A percentile compares a stretch with the other conserved stretches of the same genome.
Evolutionary conservation across 1,284 basidiomycete genomes (phyloP).

Genomic region (Ceratobasidium papillatum): DNA sequence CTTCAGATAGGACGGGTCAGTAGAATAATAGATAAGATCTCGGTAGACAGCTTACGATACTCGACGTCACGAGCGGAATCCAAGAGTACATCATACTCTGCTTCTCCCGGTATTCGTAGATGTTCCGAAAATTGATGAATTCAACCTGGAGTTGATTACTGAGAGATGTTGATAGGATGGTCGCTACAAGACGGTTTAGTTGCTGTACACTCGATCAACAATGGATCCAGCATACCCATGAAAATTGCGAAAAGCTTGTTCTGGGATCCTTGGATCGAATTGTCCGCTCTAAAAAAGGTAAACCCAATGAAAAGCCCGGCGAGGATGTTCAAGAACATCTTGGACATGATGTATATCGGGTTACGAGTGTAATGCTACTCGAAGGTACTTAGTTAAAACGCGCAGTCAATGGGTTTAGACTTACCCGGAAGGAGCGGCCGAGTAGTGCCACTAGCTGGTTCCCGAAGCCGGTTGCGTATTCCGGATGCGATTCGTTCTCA

Average conservation of each 20-base stretch:
- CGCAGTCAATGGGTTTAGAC: background rate
- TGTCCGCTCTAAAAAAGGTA: slow-evolving; percentile 73
- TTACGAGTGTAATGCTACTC: slow-evolving; percentile 63
- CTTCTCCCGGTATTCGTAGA: slow-evolving; percentile 79
- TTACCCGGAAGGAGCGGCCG: slow-evolving; percentile 59
- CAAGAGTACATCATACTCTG: slow-evolving; percentile 85
- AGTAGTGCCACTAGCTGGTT: slow-evolving; percentile 64
- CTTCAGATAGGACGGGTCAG: background rate
- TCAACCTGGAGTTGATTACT: slow-evolving; percentile 63
- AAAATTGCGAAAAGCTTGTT: slow-evolving; percentile 78
- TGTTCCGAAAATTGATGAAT: slow-evolving; percentile 56
- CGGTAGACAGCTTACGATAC: background rate
- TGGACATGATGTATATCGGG: slow-evolving; percentile 79
- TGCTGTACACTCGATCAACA: background rate
- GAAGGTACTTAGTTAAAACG: background rate
- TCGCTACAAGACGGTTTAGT: slow-evolving; percentile 59
- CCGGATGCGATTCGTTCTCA: slow-evolving; percentile 51
- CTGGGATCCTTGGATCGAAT: slow-evolving; percentile 76
- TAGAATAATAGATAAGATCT: background rate
- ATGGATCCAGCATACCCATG: slow-evolving; percentile 53
- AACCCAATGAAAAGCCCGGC: slow-evolving; percentile 70
- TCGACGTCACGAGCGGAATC: slow-evolving; percentile 64
- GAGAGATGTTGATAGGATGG: slow-evolving; percentile 59
- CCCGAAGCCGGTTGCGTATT: slow-evolving; percentile 63
- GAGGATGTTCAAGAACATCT: slow-evolving; percentile 59